These are phyloP conservation scores for Lepraria neglecta DNA, from an alignment of 495 filamentous ascomycete genomes.

Conservation along the genomic window DNA sequence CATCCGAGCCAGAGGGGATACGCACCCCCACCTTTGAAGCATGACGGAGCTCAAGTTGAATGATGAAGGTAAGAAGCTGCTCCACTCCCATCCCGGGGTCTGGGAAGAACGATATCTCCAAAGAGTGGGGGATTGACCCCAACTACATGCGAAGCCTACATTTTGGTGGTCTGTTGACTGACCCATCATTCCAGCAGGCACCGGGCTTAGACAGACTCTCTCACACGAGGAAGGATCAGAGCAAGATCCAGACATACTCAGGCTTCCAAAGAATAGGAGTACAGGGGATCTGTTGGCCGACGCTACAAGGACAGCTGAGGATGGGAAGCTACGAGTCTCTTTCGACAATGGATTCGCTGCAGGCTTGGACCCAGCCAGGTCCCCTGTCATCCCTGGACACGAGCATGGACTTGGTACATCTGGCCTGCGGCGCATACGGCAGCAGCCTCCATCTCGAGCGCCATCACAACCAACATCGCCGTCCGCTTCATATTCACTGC, in stretches of 20 bases:
- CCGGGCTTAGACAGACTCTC: constrained; percentile 14
- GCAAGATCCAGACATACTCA: constrained; percentile 9
- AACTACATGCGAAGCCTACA: background rate
- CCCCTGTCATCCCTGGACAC: constrained; percentile 51
- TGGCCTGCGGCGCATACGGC: constrained; percentile 87
- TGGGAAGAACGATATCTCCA: background rate
- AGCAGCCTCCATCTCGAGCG: constrained; percentile 62
- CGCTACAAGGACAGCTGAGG: constrained; percentile 26
- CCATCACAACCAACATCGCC: constrained; percentile 63
- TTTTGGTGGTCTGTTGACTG: background rate
- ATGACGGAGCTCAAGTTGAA: constrained; percentile 19
- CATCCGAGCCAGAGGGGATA: constrained; percentile 10
- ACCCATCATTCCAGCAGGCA: constrained; percentile 4
- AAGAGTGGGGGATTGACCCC: background rate
- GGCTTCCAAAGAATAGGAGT: constrained; percentile 57
- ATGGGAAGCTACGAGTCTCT: constrained; percentile 36
- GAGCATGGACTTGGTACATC: constrained; percentile 60
- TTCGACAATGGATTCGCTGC: constrained; percentile 37
- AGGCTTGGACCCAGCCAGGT: constrained; percentile 45
- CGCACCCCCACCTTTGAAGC: constrained; percentile 2
- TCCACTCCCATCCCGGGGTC: background rate
- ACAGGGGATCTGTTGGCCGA: constrained; percentile 53
- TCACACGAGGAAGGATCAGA: constrained; percentile 20
- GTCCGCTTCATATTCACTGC: constrained; percentile 50
- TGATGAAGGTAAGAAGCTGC: constrained; percentile 16